Conservation (phyloP, 176 grass and related monocot genomes). For the Panicum miliaceum region DNA sequence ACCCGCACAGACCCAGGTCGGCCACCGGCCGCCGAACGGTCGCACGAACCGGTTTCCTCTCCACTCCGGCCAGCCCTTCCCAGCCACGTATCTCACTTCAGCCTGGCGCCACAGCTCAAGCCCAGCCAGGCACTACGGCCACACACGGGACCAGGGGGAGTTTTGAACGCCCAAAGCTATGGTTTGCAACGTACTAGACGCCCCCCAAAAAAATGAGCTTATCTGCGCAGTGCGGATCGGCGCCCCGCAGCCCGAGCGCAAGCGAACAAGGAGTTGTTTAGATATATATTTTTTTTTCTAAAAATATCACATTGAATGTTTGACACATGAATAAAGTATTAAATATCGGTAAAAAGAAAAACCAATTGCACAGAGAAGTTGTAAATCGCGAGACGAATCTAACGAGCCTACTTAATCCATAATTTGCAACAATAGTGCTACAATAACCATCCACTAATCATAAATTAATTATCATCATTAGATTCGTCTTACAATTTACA, state of each 20-base stretch:
- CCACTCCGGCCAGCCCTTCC: neutral
- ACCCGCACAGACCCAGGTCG: neutral
- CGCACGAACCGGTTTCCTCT: neutral
- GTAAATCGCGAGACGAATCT: no score
- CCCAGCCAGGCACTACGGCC: neutral
- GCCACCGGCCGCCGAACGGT: slow-evolving; percentile 23
- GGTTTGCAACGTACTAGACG: slow-evolving; percentile 17
- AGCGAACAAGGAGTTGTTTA: no score
- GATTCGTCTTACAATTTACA: no score
- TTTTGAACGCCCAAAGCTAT: slow-evolving; percentile 37
- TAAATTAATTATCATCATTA: no score
- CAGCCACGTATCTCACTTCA: neutral
- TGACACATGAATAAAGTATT: no score
- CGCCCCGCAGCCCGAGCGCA: slow-evolving; percentile 14
- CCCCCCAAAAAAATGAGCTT: neutral
- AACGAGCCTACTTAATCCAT: no score
- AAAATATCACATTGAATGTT: no score
- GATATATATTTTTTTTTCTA: no score
- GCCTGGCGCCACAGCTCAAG: neutral
- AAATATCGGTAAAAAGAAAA: no score
- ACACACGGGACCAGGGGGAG: neutral
- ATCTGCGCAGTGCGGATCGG: slow-evolving; percentile 13
- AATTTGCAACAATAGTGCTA: no score
- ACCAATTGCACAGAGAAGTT: no score
- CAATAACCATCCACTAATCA: no score